A percentile compares a stretch with the other conserved stretches of the same genome.
These are phyloP conservation scores for Chaetoscypha palmicola DNA, from an alignment of 2,329 filamentous ascomycete species.

Conservation along the genomic window DNA sequence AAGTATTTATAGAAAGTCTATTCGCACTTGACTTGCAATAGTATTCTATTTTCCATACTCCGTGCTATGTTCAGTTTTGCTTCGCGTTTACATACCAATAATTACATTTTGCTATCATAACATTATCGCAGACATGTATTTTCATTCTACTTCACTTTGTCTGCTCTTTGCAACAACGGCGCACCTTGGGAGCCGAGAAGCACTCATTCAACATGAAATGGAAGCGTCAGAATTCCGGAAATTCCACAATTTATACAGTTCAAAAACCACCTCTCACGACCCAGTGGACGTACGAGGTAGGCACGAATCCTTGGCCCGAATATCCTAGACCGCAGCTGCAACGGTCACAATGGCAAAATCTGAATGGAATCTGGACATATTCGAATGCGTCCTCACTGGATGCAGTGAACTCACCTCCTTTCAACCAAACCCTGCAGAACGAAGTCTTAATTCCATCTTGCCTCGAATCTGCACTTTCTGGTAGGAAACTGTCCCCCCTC, in stretches of 20 bases:
- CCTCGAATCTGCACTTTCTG: slow-evolving; percentile 46
- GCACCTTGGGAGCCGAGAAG: neutral
- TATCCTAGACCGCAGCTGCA: slow-evolving; percentile 41
- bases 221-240: neutral
- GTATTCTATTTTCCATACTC: neutral
- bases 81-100: neutral
- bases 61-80: neutral
- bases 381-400: slow-evolving; percentile 33
- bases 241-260: slow-evolving; percentile 29
- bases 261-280: slow-evolving; percentile 37
- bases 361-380: slow-evolving; percentile 43
- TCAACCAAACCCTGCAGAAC: slow-evolving; percentile 35
- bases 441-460: slow-evolving; percentile 47
- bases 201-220: neutral
- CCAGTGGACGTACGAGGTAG: slow-evolving; percentile 40
- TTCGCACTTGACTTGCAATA: neutral
- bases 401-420: slow-evolving; percentile 38
- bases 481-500: neutral
- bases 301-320: slow-evolving; percentile 42
- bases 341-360: slow-evolving; percentile 40
- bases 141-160: neutral
- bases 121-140: neutral
- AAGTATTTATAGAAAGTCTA: no score
- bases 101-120: neutral
- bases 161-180: neutral